Base-by-base conservation (phyloP, 306 rosid species). In the Morella rubra region DNA sequence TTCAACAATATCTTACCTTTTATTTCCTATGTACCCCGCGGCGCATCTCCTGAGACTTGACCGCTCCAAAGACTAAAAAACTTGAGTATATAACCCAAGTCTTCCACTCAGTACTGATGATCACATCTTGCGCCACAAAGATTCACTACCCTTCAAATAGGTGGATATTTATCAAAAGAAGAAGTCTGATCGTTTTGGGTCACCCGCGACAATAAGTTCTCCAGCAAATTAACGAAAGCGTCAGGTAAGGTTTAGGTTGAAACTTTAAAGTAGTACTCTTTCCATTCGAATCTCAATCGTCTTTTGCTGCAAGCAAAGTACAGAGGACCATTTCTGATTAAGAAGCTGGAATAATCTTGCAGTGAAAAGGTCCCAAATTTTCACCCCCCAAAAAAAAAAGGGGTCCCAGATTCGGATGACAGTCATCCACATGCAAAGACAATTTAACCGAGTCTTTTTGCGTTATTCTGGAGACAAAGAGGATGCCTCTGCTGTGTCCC, bases 341-440 rank as follows among this genome's bases (percentile, higher is more conserved):
- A 74, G 76, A 81, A 82, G 73, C 83, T 67, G 80, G 79, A 82
- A 24, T 60, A 88, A 77, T 84, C 71, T 70, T 68, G 75, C 77
- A 81, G 76, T 77, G 72, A 49, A 76, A 52, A 24, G 85, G 86
- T 83, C 91, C 85, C 87, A 64, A 76, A 59, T n/a, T n/a, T n/a
- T n/a, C n/a, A n/a, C n/a, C n/a, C n/a, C n/a, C n/a, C n/a, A n/a
- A n/a, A n/a, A n/a, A n/a, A n/a, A n/a, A n/a, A n/a, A n/a, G n/a
- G n/a, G 85, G 86, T 83, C 91, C 85, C 87, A 64, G 74, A 59
- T 80, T 84, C 82, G 83, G 84, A 81, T 80, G 79, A 71, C 82
- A 82, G 40, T 71, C 76, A 74, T 77, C 72, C 79, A 6, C 84
- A n/a, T n/a, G n/a, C n/a, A 46, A 50, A 79, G 72, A 75, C 82